phyloP scores from a whole-genome alignment of 2,329 filamentous ascomycete genomes.

The Venturia nashicola region DNA sequence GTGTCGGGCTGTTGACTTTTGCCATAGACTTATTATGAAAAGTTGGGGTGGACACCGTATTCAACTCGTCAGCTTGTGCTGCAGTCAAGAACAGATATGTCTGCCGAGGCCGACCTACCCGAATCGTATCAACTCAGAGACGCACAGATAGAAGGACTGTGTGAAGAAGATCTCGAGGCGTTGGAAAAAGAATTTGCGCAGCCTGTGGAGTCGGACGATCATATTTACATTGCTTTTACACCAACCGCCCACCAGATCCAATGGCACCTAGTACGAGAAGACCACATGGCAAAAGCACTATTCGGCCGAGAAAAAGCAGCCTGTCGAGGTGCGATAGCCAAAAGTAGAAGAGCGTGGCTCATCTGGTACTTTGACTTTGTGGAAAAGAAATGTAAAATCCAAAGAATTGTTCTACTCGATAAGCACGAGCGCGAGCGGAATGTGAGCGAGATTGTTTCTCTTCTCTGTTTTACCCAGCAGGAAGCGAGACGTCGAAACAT shows the following conservation, averaged over 20 bases:
- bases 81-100: not conserved
- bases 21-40: not conserved
- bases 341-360: not conserved
- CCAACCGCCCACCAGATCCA: not conserved
- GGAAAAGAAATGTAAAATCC: not conserved
- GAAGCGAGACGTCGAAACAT: not conserved
- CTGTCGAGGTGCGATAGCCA: not conserved
- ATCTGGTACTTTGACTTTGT: not conserved
- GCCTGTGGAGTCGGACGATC: not conserved
- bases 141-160: not conserved
- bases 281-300: not conserved
- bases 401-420: slow-evolving; percentile 1
- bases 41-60: not conserved
- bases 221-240: not conserved
- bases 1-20: not conserved
- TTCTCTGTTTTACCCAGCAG: not conserved
- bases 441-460: not conserved
- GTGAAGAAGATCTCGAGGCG: not conserved
- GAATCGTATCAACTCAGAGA: not conserved
- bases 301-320: not conserved
- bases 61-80: not conserved
- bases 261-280: not conserved
- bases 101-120: not conserved
- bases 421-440: not conserved
- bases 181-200: not conserved